Conservation (phyloP, 2,329 filamentous ascomycete species). For the Aspergillus sp. region DNA sequence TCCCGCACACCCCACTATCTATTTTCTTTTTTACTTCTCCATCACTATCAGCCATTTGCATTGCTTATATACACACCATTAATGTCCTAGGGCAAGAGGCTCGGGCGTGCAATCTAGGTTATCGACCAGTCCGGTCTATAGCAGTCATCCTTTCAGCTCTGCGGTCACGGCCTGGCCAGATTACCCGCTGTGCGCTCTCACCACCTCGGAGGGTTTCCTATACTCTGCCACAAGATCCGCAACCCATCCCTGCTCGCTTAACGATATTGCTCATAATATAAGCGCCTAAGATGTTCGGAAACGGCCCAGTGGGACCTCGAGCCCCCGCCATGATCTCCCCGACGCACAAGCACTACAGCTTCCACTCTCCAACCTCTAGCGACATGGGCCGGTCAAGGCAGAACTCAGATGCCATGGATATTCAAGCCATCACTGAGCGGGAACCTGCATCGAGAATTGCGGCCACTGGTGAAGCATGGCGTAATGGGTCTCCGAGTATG, state of each 20-base stretch:
- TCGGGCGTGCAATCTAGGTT: not conserved
- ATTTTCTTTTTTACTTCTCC: not conserved
- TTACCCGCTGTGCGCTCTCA: slow-evolving; percentile 1
- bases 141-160: slow-evolving; percentile 4
- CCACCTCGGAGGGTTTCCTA: not conserved
- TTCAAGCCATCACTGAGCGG: slow-evolving; percentile 39
- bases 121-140: slow-evolving; percentile 3
- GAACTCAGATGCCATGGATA: slow-evolving; percentile 43
- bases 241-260: not conserved
- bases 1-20: slow-evolving; percentile 5
- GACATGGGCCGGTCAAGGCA: slow-evolving; percentile 37
- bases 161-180: not conserved
- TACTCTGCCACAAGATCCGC: not conserved
- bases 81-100: not conserved
- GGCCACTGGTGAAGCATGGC: slow-evolving; percentile 28
- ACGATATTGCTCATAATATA: not conserved
- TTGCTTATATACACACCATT: not conserved
- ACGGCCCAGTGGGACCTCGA: slow-evolving; percentile 28
- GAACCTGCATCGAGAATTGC: slow-evolving; percentile 31
- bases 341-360: slow-evolving; percentile 28
- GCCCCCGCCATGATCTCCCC: slow-evolving; percentile 27
- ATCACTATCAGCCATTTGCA: not conserved
- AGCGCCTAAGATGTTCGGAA: slow-evolving; percentile 25
- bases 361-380: slow-evolving; percentile 31
- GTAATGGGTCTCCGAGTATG: slow-evolving; percentile 34